Percentiles rank a stretch among this genome's conserved stretches.
phyloP scores from a whole-genome alignment of 1,284 basidiomycete genomes.

The Ceratorhiza oryzae-sativae region DNA sequence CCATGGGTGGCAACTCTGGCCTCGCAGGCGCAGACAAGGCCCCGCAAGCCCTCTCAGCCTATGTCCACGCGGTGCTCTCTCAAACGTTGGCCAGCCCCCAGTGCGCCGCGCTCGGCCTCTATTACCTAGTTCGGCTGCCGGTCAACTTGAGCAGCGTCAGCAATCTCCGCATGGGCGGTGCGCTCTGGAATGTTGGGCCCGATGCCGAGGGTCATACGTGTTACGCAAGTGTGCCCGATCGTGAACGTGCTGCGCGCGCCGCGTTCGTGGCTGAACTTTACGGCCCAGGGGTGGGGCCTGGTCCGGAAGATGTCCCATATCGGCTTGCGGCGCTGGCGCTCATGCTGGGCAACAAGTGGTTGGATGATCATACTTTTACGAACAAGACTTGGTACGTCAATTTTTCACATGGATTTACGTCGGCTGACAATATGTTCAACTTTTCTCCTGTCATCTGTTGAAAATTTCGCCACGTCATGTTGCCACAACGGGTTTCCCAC shows the following conservation, averaged over 20 bases:
- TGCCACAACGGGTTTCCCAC: neutral
- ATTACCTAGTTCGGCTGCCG: constrained; percentile 39
- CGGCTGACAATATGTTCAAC: constrained; percentile 16
- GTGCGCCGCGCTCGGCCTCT: constrained; percentile 39
- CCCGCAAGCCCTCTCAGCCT: constrained; percentile 31
- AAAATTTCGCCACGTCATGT: constrained; percentile 20
- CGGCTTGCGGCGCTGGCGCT: constrained; percentile 74
- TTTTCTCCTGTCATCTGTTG: constrained; percentile 14
- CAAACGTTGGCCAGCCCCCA: constrained; percentile 40
- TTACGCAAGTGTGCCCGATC: constrained; percentile 26
- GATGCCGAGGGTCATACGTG: constrained; percentile 25
- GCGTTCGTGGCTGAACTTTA: constrained; percentile 31
- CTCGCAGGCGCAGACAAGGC: constrained; percentile 36
- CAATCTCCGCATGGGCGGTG: neutral
- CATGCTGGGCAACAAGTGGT: constrained; percentile 90
- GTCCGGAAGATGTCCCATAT: constrained; percentile 41
- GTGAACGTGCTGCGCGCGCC: constrained; percentile 30
- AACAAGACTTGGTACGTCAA: constrained; percentile 85
- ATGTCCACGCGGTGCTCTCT: constrained; percentile 34
- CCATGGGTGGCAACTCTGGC: constrained; percentile 5
- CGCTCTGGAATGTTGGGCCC: constrained; percentile 20
- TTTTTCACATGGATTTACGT: neutral
- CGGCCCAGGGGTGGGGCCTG: constrained; percentile 14
- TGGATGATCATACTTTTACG: constrained; percentile 91
- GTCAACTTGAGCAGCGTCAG: constrained; percentile 9